Evolutionary conservation across 1,284 basidiomycete species (phyloP), one percentile per base, ranked within the genome.

Genomic region (Heterobasidion occidentale): DNA sequence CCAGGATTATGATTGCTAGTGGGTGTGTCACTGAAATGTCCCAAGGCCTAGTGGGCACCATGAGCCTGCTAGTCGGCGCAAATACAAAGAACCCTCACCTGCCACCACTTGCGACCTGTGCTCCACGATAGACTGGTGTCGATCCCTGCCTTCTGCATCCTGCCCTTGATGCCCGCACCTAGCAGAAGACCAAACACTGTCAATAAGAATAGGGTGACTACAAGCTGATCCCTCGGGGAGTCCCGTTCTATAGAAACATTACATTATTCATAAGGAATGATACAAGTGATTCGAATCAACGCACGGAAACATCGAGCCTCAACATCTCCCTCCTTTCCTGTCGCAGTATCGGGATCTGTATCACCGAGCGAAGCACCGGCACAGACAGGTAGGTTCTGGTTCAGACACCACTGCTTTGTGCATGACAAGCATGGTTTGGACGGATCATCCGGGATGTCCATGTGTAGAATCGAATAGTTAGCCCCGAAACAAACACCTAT

Each of bases 281-380:
- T n/a, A 38, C n/a, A 17, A 20, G 12, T 19, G n/a, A 45, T 17
- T 11, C 7, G 14, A 34, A 5, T 15, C 42, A 34, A 83, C 93
- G 65, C 72, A 95, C 94, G 92, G 73, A 97, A 97, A 77, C 94
- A 98, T 68, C 92, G 79, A 58, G 94, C 94, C 73, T 95, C 91
- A 42, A 98, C 92, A 70, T 97, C 94, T 27, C 94, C 94, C 68
- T 96, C 94, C 65, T 92, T 94, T n/a, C 94, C 94, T 2, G 93
- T 95, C 7, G 90, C 93, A 19, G 89, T 93, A 70, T 98, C 94
- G 20, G 87, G 89, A 71, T 98, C 84, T 42, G 90, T 86, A 64
- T 93, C 89, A 34, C 92, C 94, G 38, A 93, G 73, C 54, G 86
- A 79, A 36, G 94, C 94, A 47, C 89, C 90, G 53, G 82, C 77